A percentile compares a stretch with the other conserved stretches of the same genome.
Conservation (phyloP, 129 eudicot genomes). For the Centaurea solstitialis region DNA sequence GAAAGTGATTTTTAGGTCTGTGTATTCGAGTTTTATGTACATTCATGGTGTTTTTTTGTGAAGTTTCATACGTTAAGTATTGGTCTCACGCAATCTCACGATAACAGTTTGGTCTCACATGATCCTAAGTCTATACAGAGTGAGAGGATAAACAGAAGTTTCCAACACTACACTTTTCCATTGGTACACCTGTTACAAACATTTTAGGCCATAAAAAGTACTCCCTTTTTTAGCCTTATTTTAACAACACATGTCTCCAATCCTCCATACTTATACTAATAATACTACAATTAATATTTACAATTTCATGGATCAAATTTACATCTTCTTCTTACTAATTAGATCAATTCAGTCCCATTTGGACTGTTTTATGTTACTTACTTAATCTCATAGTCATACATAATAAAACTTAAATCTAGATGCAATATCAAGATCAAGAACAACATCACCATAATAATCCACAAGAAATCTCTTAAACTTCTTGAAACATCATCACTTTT, state of each 20-base stretch:
- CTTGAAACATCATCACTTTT: not conserved
- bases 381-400: not conserved
- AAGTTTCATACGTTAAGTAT: too few relatives aligned
- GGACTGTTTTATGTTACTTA: not conserved
- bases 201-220: not conserved
- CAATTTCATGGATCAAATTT: not conserved
- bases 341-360: not conserved
- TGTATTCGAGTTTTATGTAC: too few relatives aligned
- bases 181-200: not conserved
- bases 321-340: not conserved
- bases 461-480: not conserved
- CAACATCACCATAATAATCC: not conserved
- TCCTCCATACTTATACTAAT: too few relatives aligned
- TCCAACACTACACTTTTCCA: not conserved
- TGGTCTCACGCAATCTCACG: too few relatives aligned
- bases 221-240: not conserved
- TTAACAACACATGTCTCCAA: not conserved
- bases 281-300: not conserved
- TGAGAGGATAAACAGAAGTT: not conserved
- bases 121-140: not conserved
- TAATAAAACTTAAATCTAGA: not conserved
- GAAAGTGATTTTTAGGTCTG: too few relatives aligned
- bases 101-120: too few relatives aligned
- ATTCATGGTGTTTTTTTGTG: too few relatives aligned
- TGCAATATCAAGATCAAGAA: too few relatives aligned